Evolutionary conservation across 805 yeast genomes (phyloP).

Genomic region (Candida easanensis): DNA sequence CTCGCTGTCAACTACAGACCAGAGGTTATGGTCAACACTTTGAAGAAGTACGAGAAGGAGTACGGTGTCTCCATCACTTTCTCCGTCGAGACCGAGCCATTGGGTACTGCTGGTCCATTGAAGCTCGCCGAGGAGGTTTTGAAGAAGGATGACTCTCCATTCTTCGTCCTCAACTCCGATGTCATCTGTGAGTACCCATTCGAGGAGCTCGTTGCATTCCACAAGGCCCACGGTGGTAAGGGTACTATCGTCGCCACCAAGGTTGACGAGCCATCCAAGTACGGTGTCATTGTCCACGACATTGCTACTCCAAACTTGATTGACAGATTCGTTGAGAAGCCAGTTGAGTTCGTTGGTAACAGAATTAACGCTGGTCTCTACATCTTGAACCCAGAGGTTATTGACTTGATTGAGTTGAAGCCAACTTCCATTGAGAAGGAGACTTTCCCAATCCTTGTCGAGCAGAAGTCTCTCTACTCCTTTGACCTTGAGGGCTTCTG

Average conservation of each 20-base stretch:
- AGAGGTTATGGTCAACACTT: slow-evolving; percentile 95
- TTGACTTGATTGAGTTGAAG: slow-evolving; percentile 93
- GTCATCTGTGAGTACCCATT: slow-evolving; percentile 99
- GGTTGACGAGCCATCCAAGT: slow-evolving; percentile 99
- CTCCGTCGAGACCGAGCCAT: slow-evolving; percentile 98
- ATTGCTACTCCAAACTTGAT: slow-evolving; percentile 92
- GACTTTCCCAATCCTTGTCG: slow-evolving; percentile 96
- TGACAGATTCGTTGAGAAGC: slow-evolving; percentile 99
- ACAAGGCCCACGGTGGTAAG: slow-evolving; percentile 91
- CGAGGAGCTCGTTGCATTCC: slow-evolving; percentile 87
- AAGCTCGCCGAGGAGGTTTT: slow-evolving; percentile 93
- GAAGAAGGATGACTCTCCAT: slow-evolving; percentile 93
- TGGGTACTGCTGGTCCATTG: slow-evolving; percentile 99
- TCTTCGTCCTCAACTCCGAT: slow-evolving; percentile 96
- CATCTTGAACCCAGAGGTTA: slow-evolving; percentile 95
- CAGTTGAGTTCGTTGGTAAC: slow-evolving; percentile 99
- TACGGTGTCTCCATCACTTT: slow-evolving; percentile 95
- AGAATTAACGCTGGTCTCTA: slow-evolving; percentile 99
- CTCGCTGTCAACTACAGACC: slow-evolving; percentile 99
- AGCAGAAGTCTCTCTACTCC: slow-evolving; percentile 83
- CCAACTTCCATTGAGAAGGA: slow-evolving; percentile 99
- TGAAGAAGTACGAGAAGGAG: slow-evolving; percentile 89
- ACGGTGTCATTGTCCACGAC: slow-evolving; percentile 99
- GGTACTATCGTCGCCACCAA: slow-evolving; percentile 99
- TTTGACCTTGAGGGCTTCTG: slow-evolving; percentile 99